Conservation (phyloP, 768 basidiomycete genomes). For the Wakefieldia striispora region DNA sequence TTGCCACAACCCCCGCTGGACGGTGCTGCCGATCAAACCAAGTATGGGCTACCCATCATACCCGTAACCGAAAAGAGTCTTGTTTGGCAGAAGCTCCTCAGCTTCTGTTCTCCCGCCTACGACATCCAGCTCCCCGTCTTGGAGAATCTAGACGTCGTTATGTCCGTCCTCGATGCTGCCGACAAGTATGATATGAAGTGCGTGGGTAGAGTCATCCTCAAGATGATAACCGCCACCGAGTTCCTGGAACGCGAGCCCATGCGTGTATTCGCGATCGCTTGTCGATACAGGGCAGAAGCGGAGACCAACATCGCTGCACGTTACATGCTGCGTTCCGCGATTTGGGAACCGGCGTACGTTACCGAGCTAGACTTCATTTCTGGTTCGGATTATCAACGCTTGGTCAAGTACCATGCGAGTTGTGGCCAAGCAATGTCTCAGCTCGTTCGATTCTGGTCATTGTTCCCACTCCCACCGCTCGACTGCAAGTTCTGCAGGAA, state of each 20-base stretch:
- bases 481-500: slow-evolving; percentile 36
- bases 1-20: slow-evolving; percentile 44
- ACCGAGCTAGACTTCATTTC: slow-evolving; percentile 38
- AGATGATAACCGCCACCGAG: slow-evolving; percentile 30
- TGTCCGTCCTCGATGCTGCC: slow-evolving; percentile 43
- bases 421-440: slow-evolving; percentile 36
- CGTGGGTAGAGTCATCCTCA: slow-evolving; percentile 35
- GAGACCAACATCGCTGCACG: slow-evolving; percentile 38
- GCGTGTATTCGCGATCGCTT: slow-evolving; percentile 37
- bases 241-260: slow-evolving; percentile 36
- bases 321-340: slow-evolving; percentile 35
- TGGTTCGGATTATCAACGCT: slow-evolving; percentile 35
- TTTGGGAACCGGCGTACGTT: slow-evolving; percentile 32
- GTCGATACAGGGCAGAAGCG: slow-evolving; percentile 33
- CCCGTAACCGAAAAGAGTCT: slow-evolving; percentile 46
- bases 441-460: slow-evolving; percentile 30
- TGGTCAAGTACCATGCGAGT: slow-evolving; percentile 35
- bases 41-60: slow-evolving; percentile 41
- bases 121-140: slow-evolving; percentile 30
- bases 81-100: slow-evolving; percentile 42
- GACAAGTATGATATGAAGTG: slow-evolving; percentile 52
- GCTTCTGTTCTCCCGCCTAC: slow-evolving; percentile 49
- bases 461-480: slow-evolving; percentile 30
- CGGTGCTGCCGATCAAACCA: slow-evolving; percentile 27
- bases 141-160: slow-evolving; percentile 41